Base-by-base conservation (phyloP, 192 early-diverging fungal genomes). In the Allomyces macrogynus region DNA sequence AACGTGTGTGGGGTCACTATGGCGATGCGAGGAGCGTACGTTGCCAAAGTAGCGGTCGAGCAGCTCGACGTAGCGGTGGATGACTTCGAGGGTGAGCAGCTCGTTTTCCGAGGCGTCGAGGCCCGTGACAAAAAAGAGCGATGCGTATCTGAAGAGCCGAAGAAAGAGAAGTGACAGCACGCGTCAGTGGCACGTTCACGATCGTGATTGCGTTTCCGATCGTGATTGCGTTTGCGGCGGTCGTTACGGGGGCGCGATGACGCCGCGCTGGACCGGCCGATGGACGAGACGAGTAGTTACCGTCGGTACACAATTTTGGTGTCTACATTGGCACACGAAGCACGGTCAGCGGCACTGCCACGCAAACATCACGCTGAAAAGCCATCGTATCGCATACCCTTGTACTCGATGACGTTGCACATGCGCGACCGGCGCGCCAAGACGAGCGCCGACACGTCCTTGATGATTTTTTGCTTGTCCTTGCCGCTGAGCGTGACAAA, bases 331-430 rank as follows among this genome's bases (percentile, higher is more conserved):
- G 26, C 26, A 10, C 24, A 63, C 9, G 40, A 3, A 18, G 24
- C 24, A 24, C 18, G 54, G 20, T 23, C 10, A 18, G 65, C 12
- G 40, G 40, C 61, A 60, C 42, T 10, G 22, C 27, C 25, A 57
- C 43, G 23, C 65, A 61, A 49, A 64, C n/a, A 44, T 27, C 22
- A 23, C 12, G 27, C 23, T n/a, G 16, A 70, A 22, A 69, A 69
- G 26, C 26, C n/a, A n/a, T n/a, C n/a, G n/a, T n/a, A 67, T 62
- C 3, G n/a, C 32, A 24, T 70, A 81, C 86, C 88, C 79, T 93
- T 92, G 75, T 93, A 93, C 75, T 99, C 95, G 64, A 99, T 76
- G 68, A 99, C 93, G 71, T 99, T 99, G 78, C 92, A 97, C 88
- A 96, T 94, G 74, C 93, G 93, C 7, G 91, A 83, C 68, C 86